Percentiles rank a stretch among this genome's conserved stretches.
Evolutionary conservation across 441 rosid genomes (phyloP).

Genomic region (Hura crepitans): DNA sequence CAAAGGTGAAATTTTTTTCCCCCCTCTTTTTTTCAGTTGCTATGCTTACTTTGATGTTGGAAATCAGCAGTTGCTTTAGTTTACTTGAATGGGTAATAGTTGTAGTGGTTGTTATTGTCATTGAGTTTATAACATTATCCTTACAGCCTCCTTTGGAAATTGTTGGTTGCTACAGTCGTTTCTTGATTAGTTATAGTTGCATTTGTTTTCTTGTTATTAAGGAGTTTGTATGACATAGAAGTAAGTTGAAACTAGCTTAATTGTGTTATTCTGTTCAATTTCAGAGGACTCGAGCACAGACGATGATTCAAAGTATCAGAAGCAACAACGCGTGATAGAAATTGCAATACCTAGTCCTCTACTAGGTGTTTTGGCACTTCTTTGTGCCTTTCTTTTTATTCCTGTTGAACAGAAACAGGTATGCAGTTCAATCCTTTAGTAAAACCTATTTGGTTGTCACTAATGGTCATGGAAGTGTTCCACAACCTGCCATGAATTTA

Average conservation of each 20-base stretch:
- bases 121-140: background rate
- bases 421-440: slow-evolving; percentile 14
- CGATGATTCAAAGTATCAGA: slow-evolving; percentile 47
- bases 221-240: background rate
- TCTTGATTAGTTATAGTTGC: background rate
- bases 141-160: background rate
- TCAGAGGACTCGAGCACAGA: slow-evolving; percentile 65
- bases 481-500: background rate
- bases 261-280: slow-evolving; percentile 11
- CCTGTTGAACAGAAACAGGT: slow-evolving; percentile 58
- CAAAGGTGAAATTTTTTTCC: slow-evolving; percentile 49
- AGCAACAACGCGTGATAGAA: slow-evolving; percentile 40
- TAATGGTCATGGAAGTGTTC: background rate
- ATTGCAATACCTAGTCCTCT: slow-evolving; percentile 47
- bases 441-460: background rate
- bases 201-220: background rate
- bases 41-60: background rate
- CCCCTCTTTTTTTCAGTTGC: slow-evolving; percentile 39
- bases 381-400: slow-evolving; percentile 45
- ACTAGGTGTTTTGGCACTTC: slow-evolving; percentile 48
- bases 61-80: background rate
- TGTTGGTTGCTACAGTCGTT: background rate
- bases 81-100: background rate
- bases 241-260: background rate
- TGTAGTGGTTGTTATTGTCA: background rate